These are phyloP conservation scores for Picea abies DNA, from an alignment of 83 land plant genomes.

Conservation along the genomic window DNA sequence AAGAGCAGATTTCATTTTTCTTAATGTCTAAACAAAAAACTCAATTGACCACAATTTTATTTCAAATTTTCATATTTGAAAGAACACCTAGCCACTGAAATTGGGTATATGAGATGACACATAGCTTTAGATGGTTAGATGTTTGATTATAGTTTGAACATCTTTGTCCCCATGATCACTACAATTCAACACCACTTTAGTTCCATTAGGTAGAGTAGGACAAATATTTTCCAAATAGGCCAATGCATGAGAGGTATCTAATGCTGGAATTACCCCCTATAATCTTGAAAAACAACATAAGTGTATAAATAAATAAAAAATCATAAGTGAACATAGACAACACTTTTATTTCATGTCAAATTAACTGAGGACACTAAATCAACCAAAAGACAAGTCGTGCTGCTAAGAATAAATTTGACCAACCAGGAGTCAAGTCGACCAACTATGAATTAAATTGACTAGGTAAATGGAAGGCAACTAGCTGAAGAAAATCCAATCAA, in stretches of 20 bases:
- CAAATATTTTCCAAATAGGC: constrained; percentile 83
- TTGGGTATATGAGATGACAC: neutral
- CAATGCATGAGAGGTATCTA: constrained; percentile 90
- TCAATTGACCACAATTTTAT: neutral
- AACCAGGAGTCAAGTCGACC: too few relatives aligned
- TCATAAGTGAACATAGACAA: too few relatives aligned
- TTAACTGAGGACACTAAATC: too few relatives aligned
- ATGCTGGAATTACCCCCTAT: constrained; percentile 87
- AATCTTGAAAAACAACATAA: constrained; percentile 34
- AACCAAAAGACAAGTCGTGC: too few relatives aligned
- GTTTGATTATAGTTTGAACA: constrained; percentile 42
- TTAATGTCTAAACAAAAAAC: neutral
- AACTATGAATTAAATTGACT: too few relatives aligned
- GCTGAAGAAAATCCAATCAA: too few relatives aligned
- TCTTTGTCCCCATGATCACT: constrained; percentile 96
- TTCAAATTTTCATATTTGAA: neutral
- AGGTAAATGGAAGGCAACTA: too few relatives aligned
- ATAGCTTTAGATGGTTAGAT: neutral
- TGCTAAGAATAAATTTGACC: too few relatives aligned
- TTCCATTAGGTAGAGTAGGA: constrained; percentile 69
- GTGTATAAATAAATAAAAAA: too few relatives aligned
- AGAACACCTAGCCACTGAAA: neutral
- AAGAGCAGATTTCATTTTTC: neutral
- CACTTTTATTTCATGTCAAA: too few relatives aligned
- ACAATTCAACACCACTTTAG: constrained; percentile 76